Percentiles rank a stretch among this genome's conserved stretches.
Conservation (phyloP, 768 basidiomycete species). For the Floccularia luteovirens region DNA sequence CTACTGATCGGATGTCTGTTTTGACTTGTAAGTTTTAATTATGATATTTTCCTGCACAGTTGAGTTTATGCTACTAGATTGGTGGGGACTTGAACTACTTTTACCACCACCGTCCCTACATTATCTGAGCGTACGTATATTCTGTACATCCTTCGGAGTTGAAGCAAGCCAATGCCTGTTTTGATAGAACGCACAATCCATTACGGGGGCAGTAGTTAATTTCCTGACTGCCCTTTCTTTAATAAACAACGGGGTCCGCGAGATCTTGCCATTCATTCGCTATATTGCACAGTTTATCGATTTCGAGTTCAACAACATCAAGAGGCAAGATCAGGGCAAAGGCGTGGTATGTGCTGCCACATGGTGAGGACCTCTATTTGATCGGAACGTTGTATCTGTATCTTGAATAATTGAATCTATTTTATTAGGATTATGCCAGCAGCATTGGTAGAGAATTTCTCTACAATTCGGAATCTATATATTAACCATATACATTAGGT, state of each 20-base stretch:
- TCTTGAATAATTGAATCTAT: not conserved
- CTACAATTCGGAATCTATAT: not conserved
- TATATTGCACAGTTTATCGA: constrained; percentile 78
- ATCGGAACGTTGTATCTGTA: too few relatives aligned
- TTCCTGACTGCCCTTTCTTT: constrained; percentile 68
- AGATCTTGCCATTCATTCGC: constrained; percentile 78
- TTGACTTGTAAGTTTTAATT: constrained; percentile 56
- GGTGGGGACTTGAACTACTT: constrained; percentile 84
- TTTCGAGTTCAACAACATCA: constrained; percentile 63
- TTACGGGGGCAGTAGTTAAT: constrained; percentile 58
- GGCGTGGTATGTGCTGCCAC: constrained; percentile 88
- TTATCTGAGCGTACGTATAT: constrained; percentile 46
- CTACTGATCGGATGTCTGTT: constrained; percentile 69
- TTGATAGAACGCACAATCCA: constrained; percentile 46
- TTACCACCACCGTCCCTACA: constrained; percentile 65
- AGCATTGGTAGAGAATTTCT: constrained; percentile 42
- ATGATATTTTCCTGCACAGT: not conserved
- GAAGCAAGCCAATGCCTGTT: not conserved
- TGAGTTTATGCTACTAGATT: constrained; percentile 40
- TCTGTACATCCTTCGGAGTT: not conserved
- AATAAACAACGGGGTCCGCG: constrained; percentile 67
- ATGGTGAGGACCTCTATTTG: constrained; percentile 40
- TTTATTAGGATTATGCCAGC: constrained; percentile 64
- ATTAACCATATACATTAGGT: constrained; percentile 24
- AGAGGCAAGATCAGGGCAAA: constrained; percentile 53